Percentiles rank a stretch among this genome's conserved stretches.
phyloP scores from a whole-genome alignment of 345 rosid genomes.

The Sonneratia alba region DNA sequence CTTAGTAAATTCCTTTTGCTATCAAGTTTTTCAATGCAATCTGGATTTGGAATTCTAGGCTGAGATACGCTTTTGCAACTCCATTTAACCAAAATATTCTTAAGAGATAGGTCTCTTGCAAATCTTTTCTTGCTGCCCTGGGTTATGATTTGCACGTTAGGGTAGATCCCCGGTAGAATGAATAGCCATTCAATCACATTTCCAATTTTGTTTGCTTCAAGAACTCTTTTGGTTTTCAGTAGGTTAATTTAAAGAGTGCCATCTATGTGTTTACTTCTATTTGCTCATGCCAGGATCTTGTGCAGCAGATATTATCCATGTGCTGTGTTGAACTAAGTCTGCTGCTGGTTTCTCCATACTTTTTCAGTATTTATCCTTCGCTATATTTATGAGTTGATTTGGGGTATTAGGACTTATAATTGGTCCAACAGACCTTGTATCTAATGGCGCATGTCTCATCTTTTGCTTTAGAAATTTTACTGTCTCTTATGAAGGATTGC shows the following conservation, averaged over 20 bases:
- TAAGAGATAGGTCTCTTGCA: too few relatives aligned
- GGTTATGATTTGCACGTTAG: background rate
- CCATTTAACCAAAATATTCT: too few relatives aligned
- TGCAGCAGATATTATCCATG: background rate
- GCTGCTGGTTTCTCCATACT: background rate
- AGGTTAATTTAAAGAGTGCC: background rate
- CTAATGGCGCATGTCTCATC: too few relatives aligned
- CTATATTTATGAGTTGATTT: background rate
- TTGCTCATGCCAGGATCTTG: constrained; percentile 2
- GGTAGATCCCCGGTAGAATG: background rate
- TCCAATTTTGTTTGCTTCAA: background rate
- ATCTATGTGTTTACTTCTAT: background rate
- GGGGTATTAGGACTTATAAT: background rate
- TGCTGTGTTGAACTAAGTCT: background rate
- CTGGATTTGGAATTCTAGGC: too few relatives aligned
- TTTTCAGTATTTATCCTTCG: background rate
- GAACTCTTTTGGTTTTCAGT: background rate
- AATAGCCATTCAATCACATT: too few relatives aligned
- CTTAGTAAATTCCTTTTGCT: too few relatives aligned
- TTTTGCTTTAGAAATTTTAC: too few relatives aligned
- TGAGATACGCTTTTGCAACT: too few relatives aligned
- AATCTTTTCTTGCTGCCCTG: too few relatives aligned
- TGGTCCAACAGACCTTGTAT: too few relatives aligned
- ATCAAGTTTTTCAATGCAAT: too few relatives aligned
- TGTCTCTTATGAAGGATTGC: too few relatives aligned